These are phyloP conservation scores for Backusella sp. DNA, from an alignment of 192 early-diverging fungal genomes.

Conservation along the genomic window DNA sequence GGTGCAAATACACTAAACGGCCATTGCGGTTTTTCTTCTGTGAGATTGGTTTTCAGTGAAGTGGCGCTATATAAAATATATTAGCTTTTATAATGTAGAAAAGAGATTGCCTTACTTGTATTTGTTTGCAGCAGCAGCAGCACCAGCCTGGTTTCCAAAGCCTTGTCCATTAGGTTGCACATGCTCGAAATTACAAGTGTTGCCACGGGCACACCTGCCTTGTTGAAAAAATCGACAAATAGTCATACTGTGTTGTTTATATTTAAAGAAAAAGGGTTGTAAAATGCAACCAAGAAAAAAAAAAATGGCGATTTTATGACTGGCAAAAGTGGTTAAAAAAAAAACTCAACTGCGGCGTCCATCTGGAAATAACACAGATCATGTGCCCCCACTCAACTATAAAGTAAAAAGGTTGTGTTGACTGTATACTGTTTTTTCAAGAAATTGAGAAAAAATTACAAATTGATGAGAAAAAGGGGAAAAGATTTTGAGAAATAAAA, in stretches of 20 bases:
- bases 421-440: no score
- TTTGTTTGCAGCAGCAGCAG: constrained; percentile 14
- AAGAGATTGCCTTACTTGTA: constrained; percentile 35
- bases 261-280: neutral
- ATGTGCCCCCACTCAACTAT: no score
- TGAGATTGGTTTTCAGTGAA: constrained; percentile 40
- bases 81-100: constrained; percentile 13
- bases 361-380: no score
- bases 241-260: constrained; percentile 9
- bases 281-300: no score
- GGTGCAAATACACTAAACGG: constrained; percentile 58
- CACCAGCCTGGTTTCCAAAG: constrained; percentile 18
- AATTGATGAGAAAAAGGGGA: no score
- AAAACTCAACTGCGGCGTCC: neutral
- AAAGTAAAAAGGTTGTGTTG: no score
- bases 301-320: neutral
- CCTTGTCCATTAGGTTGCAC: constrained; percentile 33
- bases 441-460: no score
- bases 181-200: constrained; percentile 58
- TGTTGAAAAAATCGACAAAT: constrained; percentile 50
- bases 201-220: constrained; percentile 57
- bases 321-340: neutral
- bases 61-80: constrained; percentile 36
- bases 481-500: no score
- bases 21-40: constrained; percentile 48